Base-by-base conservation (phyloP, 345 rosid species). In the Pugionium cornutum region DNA sequence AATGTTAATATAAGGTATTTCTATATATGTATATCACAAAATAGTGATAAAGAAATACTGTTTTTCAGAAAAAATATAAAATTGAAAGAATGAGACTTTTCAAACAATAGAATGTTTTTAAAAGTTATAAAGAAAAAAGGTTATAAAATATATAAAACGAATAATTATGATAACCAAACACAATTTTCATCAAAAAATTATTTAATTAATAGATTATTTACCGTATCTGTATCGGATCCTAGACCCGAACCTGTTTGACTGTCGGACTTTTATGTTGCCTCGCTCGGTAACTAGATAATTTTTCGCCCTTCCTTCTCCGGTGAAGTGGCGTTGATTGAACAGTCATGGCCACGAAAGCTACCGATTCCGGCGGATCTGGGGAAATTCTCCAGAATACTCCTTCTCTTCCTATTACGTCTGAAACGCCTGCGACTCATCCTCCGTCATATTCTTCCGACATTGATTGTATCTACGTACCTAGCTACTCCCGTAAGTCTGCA, bases 401-500 rank as follows among this genome's bases (percentile, higher is more conserved):
- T 57, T 9, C 76, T 67, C 18, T 71, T 28, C 55, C 85, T 1
- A 54, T 69, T 43, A 76, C 57, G 50, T 54, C 75, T 1, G 83
- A 79, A 36, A 28, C 63, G 5, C 55, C 78, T 47, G 53, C 55
- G 7, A 49, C 53, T 7, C 73, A 76, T 36, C 54, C 55, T 7
- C 64, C 75, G 7, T 50, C 76, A 1, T 50, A 83, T 28, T 45
- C 83, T 51, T 7, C 87, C 30, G 86, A 82, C 0, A 53, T 76
- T 9, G 84, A 84, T 66, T 53, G 72, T 62, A 74, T 84, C 53
- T 71, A 77, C 69, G 47, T 85, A 57, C 97, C 98, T 60, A 86
- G 96, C 80, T 88, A 86, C 83, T 82, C 97, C 64, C 62, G 98
- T 92, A 78, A 87, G 89, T 78, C 60, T 18, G 2, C 26, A 10